Base-by-base conservation (phyloP, 345 rosid genomes). In the Ceriops decandra region DNA sequence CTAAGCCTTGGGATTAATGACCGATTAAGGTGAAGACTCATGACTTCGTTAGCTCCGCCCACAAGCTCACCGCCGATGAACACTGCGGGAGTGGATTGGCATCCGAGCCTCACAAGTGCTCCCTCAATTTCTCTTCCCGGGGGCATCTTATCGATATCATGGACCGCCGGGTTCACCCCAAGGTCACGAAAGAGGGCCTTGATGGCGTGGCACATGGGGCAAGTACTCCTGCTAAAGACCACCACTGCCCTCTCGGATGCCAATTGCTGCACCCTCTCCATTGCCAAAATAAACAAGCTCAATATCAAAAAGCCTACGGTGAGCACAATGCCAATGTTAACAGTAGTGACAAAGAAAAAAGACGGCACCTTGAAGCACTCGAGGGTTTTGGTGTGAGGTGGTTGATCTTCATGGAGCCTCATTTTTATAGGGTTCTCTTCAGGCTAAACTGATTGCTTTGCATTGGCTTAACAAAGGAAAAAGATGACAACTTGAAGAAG, bases 201-300 rank as follows among this genome's bases (percentile, higher is more conserved):
- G 87, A 93, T 82, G 60, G 91, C 78, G 77, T 90, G 91, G 83
- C 86, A 86, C 96, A 93, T 87, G 79, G 84, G 82, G 71, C 98
- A 93, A 0, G 82, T 70, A 63, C 88, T 93, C 81, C 75, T 82
- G 83, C 97, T 90, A 83, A 90, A 93, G 63, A 93, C 85, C 84
- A 88, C 97, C 66, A 93, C 95, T 1, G 98, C 85, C 79, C 85
- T 93, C 81, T 87, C 91, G 7, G 88, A 60, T 66, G 83, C 92
- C 85, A 92, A 62, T 58, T 72, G 78, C 5, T 77, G 77, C 57
- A 90, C 80, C 28, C 73, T 87, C 26, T 92, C 98, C 98, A 92
- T 85, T 69, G 26, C 2, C 17, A 20, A 59, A 6, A 17, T 28
- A 15, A 15, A 13, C 35, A 35, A 13, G 46, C 4, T 4, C 20